These are phyloP conservation scores for Aureobasidium sp. DNA, from an alignment of 2,329 filamentous ascomycete species.

Conservation along the genomic window DNA sequence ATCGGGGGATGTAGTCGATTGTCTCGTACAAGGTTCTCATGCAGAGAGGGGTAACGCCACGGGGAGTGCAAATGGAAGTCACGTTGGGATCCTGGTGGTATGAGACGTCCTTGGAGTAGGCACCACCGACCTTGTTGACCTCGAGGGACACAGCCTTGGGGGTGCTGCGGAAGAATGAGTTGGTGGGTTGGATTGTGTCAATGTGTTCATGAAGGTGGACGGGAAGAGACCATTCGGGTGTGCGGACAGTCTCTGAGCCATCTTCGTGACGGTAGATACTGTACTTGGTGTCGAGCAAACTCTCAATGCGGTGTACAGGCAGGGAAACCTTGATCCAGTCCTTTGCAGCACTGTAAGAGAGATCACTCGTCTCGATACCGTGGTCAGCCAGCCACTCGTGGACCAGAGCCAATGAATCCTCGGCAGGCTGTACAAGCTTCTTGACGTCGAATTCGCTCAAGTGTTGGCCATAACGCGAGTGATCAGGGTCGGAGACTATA, in stretches of 20 bases:
- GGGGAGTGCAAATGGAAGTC: slow-evolving; percentile 43
- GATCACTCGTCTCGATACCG: slow-evolving; percentile 38
- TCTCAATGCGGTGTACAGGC: slow-evolving; percentile 46
- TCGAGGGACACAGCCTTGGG: slow-evolving; percentile 22
- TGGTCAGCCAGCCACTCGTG: slow-evolving; percentile 51
- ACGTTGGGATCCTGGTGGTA: slow-evolving; percentile 26
- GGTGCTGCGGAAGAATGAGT: slow-evolving; percentile 47
- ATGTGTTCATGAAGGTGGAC: slow-evolving; percentile 51
- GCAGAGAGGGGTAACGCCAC: slow-evolving; percentile 47
- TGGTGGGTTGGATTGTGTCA: slow-evolving; percentile 55
- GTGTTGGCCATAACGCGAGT: slow-evolving; percentile 49
- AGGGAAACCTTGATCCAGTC: slow-evolving; percentile 52
- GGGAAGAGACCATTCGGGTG: slow-evolving; percentile 53
- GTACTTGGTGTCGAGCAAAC: slow-evolving; percentile 48
- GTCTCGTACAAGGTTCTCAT: slow-evolving; percentile 49
- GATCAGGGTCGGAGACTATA: slow-evolving; percentile 46
- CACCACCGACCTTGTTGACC: slow-evolving; percentile 21
- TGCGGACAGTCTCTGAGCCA: slow-evolving; percentile 46
- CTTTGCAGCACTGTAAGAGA: slow-evolving; percentile 46
- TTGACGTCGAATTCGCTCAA: slow-evolving; percentile 47
- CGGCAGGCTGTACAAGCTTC: slow-evolving; percentile 46
- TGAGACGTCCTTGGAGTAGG: background rate
- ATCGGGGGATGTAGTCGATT: slow-evolving; percentile 45
- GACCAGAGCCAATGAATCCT: slow-evolving; percentile 46
- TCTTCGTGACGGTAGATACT: slow-evolving; percentile 46